Base-by-base conservation (phyloP, 257 asterid species). In the Petrea volubilis region DNA sequence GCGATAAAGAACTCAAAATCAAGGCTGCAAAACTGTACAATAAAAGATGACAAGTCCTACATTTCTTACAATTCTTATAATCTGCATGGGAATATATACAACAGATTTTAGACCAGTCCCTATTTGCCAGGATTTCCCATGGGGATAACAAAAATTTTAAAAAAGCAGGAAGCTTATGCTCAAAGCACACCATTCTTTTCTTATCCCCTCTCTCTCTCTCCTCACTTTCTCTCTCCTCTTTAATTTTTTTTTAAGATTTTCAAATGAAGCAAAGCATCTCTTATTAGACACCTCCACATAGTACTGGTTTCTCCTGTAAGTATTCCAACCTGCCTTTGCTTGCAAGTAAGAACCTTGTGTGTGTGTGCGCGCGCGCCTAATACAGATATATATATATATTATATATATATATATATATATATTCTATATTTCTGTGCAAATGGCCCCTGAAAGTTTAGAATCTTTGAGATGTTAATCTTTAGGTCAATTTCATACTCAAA, bases 261-360 rank as follows among this genome's bases (percentile, higher is more conserved):
- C 74, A 38, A 68, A 70, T 62, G 76, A 93, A 89, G 96, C 93
- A 91, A 91, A 82, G 96, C 86, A 89, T 91, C 87, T 80, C 78
- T 47, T 74, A 76, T 72, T 72, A 74, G 74, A 79, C 82, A 81
- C 73, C 71, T 69, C 72, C 75, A 65, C 84, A 77, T 76, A 64
- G 53, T 34, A 44, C 78, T 80, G 81, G 84, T 81, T 88, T 88
- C 80, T 81, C 76, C 85, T 80, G 88, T 72, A 84, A 77, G 90
- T 72, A 82, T 84, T 77, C 84, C 82, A 71, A 49, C 83, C 79
- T 89, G 82, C 60, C 97, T 94, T 89, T 80, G 95, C 97, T 91
- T 94, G n/a, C 96, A 91, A 82, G 83, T 82, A 72, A 84, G 52
- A 79, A 76, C 77, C 79, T 81, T 68, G 6, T 81, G n/a, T n/a